Conservation (phyloP, 2,329 filamentous ascomycete species). For the Emericellopsis atlantica region DNA sequence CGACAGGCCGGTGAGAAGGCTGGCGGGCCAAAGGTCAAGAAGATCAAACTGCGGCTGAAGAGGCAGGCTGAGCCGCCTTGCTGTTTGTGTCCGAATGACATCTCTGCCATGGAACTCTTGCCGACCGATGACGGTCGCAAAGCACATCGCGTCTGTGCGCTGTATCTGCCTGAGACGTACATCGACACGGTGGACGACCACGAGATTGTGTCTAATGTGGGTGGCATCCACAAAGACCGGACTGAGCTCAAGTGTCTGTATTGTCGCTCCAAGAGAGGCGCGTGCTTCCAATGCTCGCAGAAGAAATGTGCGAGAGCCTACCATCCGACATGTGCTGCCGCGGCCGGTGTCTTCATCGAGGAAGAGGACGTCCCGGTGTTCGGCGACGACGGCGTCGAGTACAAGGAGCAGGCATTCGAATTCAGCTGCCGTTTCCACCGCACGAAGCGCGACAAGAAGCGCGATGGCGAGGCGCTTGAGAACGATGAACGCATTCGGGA, state of each 20-base stretch:
- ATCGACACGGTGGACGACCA: slow-evolving; percentile 59
- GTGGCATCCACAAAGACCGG: slow-evolving; percentile 74
- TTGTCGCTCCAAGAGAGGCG: slow-evolving; percentile 88
- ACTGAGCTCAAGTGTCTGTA: slow-evolving; percentile 89
- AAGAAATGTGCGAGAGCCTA: slow-evolving; percentile 91
- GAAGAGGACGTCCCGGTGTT: slow-evolving; percentile 76
- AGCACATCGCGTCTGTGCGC: slow-evolving; percentile 78
- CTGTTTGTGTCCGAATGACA: slow-evolving; percentile 83
- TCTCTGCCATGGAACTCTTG: slow-evolving; percentile 69
- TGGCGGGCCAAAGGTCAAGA: slow-evolving; percentile 52
- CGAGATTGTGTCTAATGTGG: slow-evolving; percentile 66
- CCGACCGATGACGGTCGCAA: slow-evolving; percentile 78
- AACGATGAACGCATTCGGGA: slow-evolving; percentile 54
- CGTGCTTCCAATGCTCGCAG: slow-evolving; percentile 91
- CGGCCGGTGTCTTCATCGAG: slow-evolving; percentile 86
- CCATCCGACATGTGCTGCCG: slow-evolving; percentile 86
- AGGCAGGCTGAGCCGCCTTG: slow-evolving; percentile 66
- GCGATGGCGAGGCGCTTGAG: slow-evolving; percentile 57
- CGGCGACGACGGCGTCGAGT: slow-evolving; percentile 82
- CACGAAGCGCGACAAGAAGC: slow-evolving; percentile 69
- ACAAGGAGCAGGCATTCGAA: slow-evolving; percentile 82
- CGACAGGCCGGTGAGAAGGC: slow-evolving; percentile 20
- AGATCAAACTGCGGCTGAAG: slow-evolving; percentile 67
- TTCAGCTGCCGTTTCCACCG: slow-evolving; percentile 93
- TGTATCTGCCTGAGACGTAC: slow-evolving; percentile 86